Percentiles rank a stretch among this genome's conserved stretches.
Conservation (phyloP, 768 basidiomycete species). For the Podaxis mareebaensis region DNA sequence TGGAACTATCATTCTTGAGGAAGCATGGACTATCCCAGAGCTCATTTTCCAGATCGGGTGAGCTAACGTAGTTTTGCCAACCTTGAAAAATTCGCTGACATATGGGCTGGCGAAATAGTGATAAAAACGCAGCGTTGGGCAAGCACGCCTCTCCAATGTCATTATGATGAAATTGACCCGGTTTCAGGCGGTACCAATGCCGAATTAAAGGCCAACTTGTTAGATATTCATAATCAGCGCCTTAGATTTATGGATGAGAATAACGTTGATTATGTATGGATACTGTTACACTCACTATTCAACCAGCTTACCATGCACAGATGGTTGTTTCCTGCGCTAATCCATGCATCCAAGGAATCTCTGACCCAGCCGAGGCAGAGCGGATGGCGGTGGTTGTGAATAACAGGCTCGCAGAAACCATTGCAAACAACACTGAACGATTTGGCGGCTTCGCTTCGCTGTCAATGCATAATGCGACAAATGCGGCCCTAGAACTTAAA, state of each 20-base stretch:
- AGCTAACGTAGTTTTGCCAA: not conserved
- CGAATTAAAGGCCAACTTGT: slow-evolving; percentile 33
- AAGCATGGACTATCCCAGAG: slow-evolving; percentile 40
- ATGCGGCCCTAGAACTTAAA: slow-evolving; percentile 39
- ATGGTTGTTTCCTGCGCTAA: slow-evolving; percentile 40
- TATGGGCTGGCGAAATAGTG: slow-evolving; percentile 6
- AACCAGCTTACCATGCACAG: slow-evolving; percentile 18
- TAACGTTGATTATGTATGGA: slow-evolving; percentile 36
- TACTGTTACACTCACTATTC: not conserved
- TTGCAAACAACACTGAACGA: slow-evolving; percentile 38
- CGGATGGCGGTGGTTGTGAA: slow-evolving; percentile 36
- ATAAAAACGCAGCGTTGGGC: slow-evolving; percentile 24
- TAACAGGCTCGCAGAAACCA: slow-evolving; percentile 35
- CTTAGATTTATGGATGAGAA: slow-evolving; percentile 37
- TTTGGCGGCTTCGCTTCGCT: slow-evolving; percentile 45
- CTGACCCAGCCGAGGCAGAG: slow-evolving; percentile 33
- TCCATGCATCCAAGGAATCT: slow-evolving; percentile 41
- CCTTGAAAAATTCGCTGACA: not conserved
- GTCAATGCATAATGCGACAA: slow-evolving; percentile 46
- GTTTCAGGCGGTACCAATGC: slow-evolving; percentile 29
- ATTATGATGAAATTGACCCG: not conserved
- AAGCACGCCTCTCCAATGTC: not conserved
- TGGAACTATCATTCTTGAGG: slow-evolving; percentile 40
- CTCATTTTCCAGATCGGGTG: slow-evolving; percentile 30
- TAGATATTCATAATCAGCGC: slow-evolving; percentile 41